Percentiles rank a stretch among this genome's conserved stretches.
Conservation (phyloP, 345 rosid genomes). For the Cochlearia excelsa region DNA sequence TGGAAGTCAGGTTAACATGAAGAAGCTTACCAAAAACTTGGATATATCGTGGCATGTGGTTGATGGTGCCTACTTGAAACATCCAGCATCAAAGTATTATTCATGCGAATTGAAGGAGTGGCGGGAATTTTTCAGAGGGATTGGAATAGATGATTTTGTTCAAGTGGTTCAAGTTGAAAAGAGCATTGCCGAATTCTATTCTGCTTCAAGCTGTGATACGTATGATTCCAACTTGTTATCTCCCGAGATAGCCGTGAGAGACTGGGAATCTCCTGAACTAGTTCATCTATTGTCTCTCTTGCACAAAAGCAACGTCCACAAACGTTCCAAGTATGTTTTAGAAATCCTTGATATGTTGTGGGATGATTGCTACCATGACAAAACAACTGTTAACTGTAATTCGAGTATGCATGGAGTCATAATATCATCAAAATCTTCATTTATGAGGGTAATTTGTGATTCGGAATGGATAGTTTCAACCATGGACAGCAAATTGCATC, state of each 20-base stretch:
- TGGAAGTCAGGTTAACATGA: conserved; percentile 55
- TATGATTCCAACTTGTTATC: conserved; percentile 39
- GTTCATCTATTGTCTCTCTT: conserved; percentile 48
- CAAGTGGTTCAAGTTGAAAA: conserved; percentile 72
- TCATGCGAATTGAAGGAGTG: conserved; percentile 50
- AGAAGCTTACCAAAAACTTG: conserved; percentile 46
- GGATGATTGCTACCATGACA: conserved; percentile 67
- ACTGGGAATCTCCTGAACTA: conserved; percentile 89
- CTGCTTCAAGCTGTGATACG: conserved; percentile 30
- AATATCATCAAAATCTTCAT: conserved; percentile 59
- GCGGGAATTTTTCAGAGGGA: conserved; percentile 76
- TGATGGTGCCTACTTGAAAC: conserved; percentile 65
- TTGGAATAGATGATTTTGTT: conserved; percentile 82
- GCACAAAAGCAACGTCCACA: conserved; percentile 43
- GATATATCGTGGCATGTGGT: conserved; percentile 75
- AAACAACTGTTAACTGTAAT: conserved; percentile 44
- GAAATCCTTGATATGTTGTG: conserved; percentile 70
- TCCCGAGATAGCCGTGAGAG: conserved; percentile 45
- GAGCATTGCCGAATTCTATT: conserved; percentile 47
- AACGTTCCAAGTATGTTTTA: conserved; percentile 57
- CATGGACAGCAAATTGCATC: conserved; percentile 67
- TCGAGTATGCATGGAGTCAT: conserved; percentile 34
- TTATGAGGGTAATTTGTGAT: conserved; percentile 56
- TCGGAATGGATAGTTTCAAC: conserved; percentile 69
- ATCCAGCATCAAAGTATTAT: conserved; percentile 52